Evolutionary conservation across 169 alveolate genomes (phyloP).

Genomic region (Plasmodium knowlesi): DNA sequence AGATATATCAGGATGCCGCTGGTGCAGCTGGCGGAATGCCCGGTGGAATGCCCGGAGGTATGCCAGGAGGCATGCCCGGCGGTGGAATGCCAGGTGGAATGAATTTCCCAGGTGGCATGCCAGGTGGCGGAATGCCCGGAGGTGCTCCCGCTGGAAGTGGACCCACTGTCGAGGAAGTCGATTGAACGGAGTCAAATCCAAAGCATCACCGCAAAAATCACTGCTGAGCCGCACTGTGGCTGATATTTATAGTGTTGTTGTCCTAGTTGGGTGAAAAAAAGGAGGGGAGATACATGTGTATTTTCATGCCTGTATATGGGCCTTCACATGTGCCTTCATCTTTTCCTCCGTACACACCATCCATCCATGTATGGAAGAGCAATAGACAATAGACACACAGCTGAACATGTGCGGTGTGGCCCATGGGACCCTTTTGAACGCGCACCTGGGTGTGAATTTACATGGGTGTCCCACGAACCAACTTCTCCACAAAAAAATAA

Average conservation of each 20-base stretch:
- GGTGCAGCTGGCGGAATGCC: slow-evolving; percentile 95
- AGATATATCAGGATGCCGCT: slow-evolving; percentile 93
- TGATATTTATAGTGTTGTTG: no score
- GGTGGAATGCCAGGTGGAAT: slow-evolving; percentile 93
- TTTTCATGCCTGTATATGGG: background rate
- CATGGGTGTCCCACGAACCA: background rate
- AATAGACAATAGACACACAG: background rate
- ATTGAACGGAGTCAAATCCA: slow-evolving; percentile 75
- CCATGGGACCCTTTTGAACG: background rate
- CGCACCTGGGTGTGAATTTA: background rate
- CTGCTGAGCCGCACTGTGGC: background rate
- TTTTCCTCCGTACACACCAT: background rate
- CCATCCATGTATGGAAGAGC: background rate
- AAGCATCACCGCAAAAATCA: background rate
- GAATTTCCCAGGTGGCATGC: slow-evolving; percentile 90
- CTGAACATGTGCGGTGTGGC: background rate
- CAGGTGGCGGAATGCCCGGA: slow-evolving; percentile 85
- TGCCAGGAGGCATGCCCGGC: slow-evolving; percentile 94
- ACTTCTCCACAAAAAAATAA: background rate
- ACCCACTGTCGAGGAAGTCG: slow-evolving; percentile 95
- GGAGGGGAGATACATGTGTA: background rate
- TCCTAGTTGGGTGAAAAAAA: background rate
- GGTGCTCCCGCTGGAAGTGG: slow-evolving; percentile 85
- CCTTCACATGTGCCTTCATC: background rate
- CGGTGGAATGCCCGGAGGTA: slow-evolving; percentile 92